Conservation (phyloP, 2,329 filamentous ascomycete species). For the Trichoderma oligosporum region DNA sequence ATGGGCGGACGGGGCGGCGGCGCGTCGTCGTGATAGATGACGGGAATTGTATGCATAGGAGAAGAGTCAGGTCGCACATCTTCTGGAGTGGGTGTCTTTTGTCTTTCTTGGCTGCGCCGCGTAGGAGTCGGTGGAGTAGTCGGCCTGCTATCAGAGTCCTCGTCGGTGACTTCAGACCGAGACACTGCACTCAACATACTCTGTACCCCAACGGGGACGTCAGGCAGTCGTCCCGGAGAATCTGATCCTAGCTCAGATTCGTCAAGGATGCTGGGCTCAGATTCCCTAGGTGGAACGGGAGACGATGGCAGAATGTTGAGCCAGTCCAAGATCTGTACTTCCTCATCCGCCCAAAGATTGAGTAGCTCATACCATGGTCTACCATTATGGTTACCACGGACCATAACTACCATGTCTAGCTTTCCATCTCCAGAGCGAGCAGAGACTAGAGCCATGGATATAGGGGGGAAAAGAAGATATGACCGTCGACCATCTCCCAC, state of each 20-base stretch:
- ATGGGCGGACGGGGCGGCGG: conserved; percentile 51
- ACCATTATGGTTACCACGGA: conserved; percentile 64
- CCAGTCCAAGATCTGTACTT: conserved; percentile 81
- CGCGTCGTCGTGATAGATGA: conserved; percentile 46
- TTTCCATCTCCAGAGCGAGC: conserved; percentile 69
- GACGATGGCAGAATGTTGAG: conserved; percentile 65
- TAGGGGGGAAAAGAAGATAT: conserved; percentile 89
- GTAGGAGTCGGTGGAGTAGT: conserved; percentile 25
- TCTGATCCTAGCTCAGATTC: conserved; percentile 28
- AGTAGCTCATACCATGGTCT: conserved; percentile 81
- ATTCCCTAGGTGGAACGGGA: conserved; percentile 46
- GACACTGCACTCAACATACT: conserved; percentile 27
- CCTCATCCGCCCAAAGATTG: conserved; percentile 69
- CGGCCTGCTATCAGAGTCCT: conserved; percentile 13
- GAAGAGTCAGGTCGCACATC: conserved; percentile 38
- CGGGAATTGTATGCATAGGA: conserved; percentile 19
- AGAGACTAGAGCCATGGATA: conserved; percentile 70
- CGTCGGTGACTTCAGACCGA: conserved; percentile 23
- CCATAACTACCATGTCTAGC: conserved; percentile 79
- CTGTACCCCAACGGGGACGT: conserved; percentile 34
- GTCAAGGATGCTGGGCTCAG: conserved; percentile 34
- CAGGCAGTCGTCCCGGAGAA: conserved; percentile 21
- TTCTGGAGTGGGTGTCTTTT: conserved; percentile 42
- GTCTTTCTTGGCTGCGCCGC: conserved; percentile 22
- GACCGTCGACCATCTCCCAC: conserved; percentile 67